phyloP scores from a whole-genome alignment of 495 filamentous ascomycete genomes.

The Friedmanniomyces endolithicus region DNA sequence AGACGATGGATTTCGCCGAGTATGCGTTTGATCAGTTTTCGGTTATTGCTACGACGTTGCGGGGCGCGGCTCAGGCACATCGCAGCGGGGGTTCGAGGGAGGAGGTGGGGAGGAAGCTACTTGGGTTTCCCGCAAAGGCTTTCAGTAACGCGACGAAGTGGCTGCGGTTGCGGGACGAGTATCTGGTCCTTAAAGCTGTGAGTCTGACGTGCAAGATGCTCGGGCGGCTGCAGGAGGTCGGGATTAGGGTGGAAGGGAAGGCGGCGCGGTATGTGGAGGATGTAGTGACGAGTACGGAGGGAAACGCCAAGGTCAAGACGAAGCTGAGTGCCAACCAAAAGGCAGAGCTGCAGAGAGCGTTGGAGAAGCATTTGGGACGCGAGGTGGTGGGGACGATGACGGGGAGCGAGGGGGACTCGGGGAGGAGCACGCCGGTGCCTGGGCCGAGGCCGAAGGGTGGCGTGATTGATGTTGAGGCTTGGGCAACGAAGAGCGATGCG shows the following conservation, averaged over 20 bases:
- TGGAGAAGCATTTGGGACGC: slow-evolving; percentile 61
- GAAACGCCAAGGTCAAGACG: slow-evolving; percentile 47
- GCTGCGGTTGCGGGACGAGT: slow-evolving; percentile 72
- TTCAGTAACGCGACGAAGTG: slow-evolving; percentile 64
- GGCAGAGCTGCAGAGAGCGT: slow-evolving; percentile 63
- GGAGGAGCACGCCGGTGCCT: slow-evolving; percentile 13
- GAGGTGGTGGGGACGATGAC: slow-evolving; percentile 6
- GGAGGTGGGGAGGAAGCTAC: slow-evolving; percentile 35
- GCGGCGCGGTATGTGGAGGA: slow-evolving; percentile 50
- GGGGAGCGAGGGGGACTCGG: not conserved
- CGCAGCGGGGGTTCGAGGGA: slow-evolving; percentile 24
- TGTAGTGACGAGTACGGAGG: slow-evolving; percentile 30
- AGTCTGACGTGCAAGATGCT: slow-evolving; percentile 59
- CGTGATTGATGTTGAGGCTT: slow-evolving; percentile 53
- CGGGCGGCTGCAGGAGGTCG: slow-evolving; percentile 53
- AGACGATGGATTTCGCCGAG: slow-evolving; percentile 87
- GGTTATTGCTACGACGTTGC: slow-evolving; percentile 58
- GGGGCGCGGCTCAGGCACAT: slow-evolving; percentile 30
- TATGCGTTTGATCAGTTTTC: slow-evolving; percentile 69
- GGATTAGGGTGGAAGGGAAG: slow-evolving; percentile 51
- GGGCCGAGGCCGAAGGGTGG: slow-evolving; percentile 44
- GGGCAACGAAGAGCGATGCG: slow-evolving; percentile 16
- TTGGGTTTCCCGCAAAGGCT: slow-evolving; percentile 49
- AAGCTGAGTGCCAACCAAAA: slow-evolving; percentile 65
- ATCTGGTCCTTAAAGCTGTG: slow-evolving; percentile 63